Evolutionary conservation across 2,329 filamentous ascomycete species (phyloP).

Genomic region (Zarea fungicola): DNA sequence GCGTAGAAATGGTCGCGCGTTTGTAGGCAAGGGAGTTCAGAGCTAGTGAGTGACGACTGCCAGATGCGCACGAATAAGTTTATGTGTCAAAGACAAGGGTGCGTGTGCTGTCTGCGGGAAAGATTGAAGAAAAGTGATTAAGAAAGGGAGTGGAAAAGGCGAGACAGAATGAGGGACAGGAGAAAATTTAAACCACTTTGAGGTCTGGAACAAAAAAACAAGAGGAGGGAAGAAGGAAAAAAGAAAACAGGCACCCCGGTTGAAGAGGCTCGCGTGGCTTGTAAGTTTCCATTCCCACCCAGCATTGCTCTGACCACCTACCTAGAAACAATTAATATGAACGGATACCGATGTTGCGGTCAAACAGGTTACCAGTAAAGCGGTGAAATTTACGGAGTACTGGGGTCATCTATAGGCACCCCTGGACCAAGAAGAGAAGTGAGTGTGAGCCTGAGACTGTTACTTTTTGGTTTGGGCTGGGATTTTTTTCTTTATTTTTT

Average conservation of each 20-base stretch:
- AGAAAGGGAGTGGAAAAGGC: background rate
- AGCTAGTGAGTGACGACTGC: too few species aligned
- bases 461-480: constrained; percentile 4
- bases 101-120: background rate
- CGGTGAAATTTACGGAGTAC: constrained; percentile 7
- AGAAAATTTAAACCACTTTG: constrained; percentile 8
- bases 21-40: too few species aligned
- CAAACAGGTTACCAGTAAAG: constrained; percentile 5
- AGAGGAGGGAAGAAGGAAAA: constrained; percentile 1
- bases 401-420: background rate
- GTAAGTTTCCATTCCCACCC: background rate
- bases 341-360: constrained; percentile 11
- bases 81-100: background rate
- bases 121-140: background rate
- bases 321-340: constrained; percentile 2
- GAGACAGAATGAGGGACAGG: constrained; percentile 2
- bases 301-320: constrained; percentile 13
- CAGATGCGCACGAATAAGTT: background rate
- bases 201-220: background rate
- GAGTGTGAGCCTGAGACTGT: constrained; percentile 3
- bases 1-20: too few species aligned
- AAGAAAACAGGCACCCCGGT: background rate
- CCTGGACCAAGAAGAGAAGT: background rate
- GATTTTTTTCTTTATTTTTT: background rate
- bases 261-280: constrained; percentile 11